Conservation (phyloP, 495 filamentous ascomycete species). For the Podospora fimiseda region DNA sequence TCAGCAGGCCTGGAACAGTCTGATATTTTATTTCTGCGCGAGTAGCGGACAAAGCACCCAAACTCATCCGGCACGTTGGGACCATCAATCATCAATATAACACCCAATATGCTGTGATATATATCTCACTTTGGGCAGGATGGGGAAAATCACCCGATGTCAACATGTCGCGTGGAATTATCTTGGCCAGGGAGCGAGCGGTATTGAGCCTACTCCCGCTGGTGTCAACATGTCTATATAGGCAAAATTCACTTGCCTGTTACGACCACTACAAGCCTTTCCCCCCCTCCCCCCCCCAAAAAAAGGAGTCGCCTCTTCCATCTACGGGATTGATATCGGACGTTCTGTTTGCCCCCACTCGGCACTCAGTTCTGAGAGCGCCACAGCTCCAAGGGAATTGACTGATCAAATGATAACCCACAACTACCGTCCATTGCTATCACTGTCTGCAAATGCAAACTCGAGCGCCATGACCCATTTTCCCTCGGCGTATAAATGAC, state of each 20-base stretch:
- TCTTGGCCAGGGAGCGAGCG: constrained; percentile 3
- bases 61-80: not conserved
- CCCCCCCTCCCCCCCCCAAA: constrained; percentile 12
- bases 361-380: too few relatives aligned
- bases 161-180: constrained; percentile 13
- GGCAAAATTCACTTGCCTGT: constrained; percentile 22
- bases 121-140: not conserved
- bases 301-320: too few relatives aligned
- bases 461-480: not conserved
- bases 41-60: not conserved
- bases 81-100: too few relatives aligned
- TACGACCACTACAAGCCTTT: not conserved
- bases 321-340: too few relatives aligned
- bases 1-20: not conserved
- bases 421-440: constrained; percentile 20
- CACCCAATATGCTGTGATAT: not conserved
- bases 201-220: constrained; percentile 24
- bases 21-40: not conserved
- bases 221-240: constrained; percentile 14
- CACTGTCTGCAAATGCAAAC: too few relatives aligned
- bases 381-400: too few relatives aligned
- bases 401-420: too few relatives aligned
- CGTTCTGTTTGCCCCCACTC: constrained; percentile 1
- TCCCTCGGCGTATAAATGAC: constrained; percentile 11
- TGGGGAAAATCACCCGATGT: constrained; percentile 9